Evolutionary conservation across 2,329 filamentous ascomycete genomes (phyloP), one percentile per base, ranked within the genome.

Genomic region (Trichoderma asperellum): DNA sequence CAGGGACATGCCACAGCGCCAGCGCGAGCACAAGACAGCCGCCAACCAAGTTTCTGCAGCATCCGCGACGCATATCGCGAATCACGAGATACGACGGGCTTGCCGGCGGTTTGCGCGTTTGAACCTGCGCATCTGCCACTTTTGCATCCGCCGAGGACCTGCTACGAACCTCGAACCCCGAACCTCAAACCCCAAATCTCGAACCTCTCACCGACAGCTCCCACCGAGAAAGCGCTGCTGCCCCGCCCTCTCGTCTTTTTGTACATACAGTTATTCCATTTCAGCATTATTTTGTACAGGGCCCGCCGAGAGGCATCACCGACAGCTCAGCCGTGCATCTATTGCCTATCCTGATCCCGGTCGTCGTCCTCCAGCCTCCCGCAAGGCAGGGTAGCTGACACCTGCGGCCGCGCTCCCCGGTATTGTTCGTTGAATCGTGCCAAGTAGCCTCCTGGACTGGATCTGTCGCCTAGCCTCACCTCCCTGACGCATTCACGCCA

Each of bases 361-460:
- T 67, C 64, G 18, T 24, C 29, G 55, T 59, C 40, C 53, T 59
- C 37, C 21, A 37, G 35, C 40, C 55, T 59, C 37, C 21, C 29
- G 35, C 55, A 67, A 16, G 64, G 64, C 64, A 67, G 64, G 64
- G 64, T 59, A 67, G 58, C 55, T 67, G 64, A 67, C 55, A 67
- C 64, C 52, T n/a, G 55, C 64, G 40, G 64, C 55, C 55, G 64
- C 64, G 64, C 43, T 58, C 64, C 64, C 64, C 64, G 40, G 21
- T 35, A 35, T 32, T 58, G 53, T 43, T 58, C 29, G 18, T 58
- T 40, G 29, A 66, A 56, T 32, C 18, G 53, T 59, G 49, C 40
- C 32, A 43, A 59, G 64, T 52, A 58, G 34, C 59, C 49, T 62
- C 65, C 57, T 68, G 65, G 47, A 55, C 57, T 68, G 65, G 57